Percentiles rank a stretch among this genome's conserved stretches.
phyloP scores from a whole-genome alignment of 169 alveolate species.

The Plasmodium inui region DNA sequence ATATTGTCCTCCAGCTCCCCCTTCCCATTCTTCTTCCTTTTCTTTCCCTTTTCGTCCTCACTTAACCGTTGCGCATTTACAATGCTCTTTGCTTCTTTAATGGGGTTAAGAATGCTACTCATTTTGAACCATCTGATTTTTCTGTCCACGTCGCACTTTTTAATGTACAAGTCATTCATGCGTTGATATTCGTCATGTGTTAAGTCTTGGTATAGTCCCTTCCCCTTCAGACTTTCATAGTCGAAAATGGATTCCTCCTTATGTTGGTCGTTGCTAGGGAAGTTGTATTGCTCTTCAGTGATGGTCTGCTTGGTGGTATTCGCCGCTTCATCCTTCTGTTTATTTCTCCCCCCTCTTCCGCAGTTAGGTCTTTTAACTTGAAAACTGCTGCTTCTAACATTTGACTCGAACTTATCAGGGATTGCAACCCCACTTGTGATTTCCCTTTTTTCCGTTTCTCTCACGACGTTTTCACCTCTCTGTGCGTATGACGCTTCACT shows the following conservation, averaged over 20 bases:
- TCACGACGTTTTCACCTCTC: neutral
- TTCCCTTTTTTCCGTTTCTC: neutral
- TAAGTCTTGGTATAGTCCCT: slow-evolving; percentile 77
- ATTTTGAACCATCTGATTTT: slow-evolving; percentile 74
- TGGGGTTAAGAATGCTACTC: slow-evolving; percentile 80
- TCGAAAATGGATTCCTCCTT: slow-evolving; percentile 11
- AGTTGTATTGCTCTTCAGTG: slow-evolving; percentile 52
- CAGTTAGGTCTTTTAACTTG: neutral
- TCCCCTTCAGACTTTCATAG: slow-evolving; percentile 74
- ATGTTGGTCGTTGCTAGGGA: neutral
- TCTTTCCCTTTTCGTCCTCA: slow-evolving; percentile 24
- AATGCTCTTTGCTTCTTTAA: slow-evolving; percentile 80
- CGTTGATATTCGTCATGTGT: slow-evolving; percentile 83
- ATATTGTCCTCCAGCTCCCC: neutral
- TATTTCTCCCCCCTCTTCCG: slow-evolving; percentile 1
- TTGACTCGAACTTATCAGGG: neutral
- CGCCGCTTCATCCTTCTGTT: neutral
- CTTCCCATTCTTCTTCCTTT: neutral
- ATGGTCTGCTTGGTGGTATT: neutral
- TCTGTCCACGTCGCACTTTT: slow-evolving; percentile 78
- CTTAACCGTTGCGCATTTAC: slow-evolving; percentile 57
- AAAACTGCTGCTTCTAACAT: neutral
- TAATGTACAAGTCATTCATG: slow-evolving; percentile 79
- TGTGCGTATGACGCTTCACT: neutral
- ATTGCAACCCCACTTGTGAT: neutral